Conservation (phyloP, 176 grass and related monocot species). For the Musa troglodytarum region DNA sequence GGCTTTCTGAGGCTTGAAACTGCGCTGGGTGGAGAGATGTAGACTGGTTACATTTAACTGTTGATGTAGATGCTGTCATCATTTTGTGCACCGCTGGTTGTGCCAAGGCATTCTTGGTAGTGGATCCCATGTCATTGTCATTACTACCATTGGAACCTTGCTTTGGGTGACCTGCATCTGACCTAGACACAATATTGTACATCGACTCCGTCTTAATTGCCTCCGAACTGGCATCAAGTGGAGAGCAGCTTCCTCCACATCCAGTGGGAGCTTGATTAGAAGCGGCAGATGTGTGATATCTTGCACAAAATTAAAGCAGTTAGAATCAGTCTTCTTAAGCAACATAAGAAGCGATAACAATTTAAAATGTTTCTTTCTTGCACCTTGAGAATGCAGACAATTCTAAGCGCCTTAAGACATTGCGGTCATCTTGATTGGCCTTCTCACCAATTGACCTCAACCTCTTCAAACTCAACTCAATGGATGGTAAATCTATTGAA, state of each 20-base stretch:
- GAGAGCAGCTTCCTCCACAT: conserved; percentile 50
- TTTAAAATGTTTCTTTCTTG: conserved; percentile 42
- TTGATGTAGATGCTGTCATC: conserved; percentile 2
- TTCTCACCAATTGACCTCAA: conserved; percentile 32
- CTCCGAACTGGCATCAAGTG: conserved; percentile 53
- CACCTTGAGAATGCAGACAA: conserved; percentile 70
- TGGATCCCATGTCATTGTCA: background rate
- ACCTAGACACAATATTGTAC: conserved; percentile 40
- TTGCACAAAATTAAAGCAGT: conserved; percentile 57
- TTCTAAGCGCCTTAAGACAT: conserved; percentile 55
- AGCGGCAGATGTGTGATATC: conserved; percentile 54
- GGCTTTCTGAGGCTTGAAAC: background rate
- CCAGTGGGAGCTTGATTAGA: conserved; percentile 56
- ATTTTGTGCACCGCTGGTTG: background rate
- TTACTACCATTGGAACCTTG: conserved; percentile 9
- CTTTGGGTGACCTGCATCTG: conserved; percentile 41
- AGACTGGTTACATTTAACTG: background rate
- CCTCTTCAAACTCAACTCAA: conserved; percentile 76
- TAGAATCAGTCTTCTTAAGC: conserved; percentile 38
- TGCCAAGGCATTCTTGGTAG: background rate
- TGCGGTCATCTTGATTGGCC: conserved; percentile 32
- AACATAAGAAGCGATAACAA: no score
- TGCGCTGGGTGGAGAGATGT: background rate
- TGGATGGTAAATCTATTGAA: conserved; percentile 27
- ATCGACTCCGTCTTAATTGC: conserved; percentile 51